phyloP scores from a whole-genome alignment of 2,329 filamentous ascomycete species.

The Clonostachys rhizophaga region DNA sequence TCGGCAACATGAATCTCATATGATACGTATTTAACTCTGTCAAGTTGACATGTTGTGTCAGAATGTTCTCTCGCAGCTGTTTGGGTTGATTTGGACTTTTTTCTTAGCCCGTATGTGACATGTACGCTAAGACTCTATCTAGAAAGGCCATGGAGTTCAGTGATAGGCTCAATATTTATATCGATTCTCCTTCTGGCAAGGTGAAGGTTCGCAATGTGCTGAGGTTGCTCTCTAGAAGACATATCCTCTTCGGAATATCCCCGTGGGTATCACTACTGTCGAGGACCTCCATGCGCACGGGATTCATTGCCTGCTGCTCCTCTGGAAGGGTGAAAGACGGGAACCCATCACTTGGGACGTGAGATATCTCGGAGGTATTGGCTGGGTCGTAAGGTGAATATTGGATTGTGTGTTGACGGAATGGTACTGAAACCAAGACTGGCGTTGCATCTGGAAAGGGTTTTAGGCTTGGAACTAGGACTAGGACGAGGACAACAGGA shows the following conservation, averaged over 20 bases:
- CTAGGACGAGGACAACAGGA: too few species aligned
- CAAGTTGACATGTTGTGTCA: too few species aligned
- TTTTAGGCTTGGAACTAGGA: too few species aligned
- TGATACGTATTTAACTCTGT: too few species aligned
- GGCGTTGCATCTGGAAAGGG: too few species aligned
- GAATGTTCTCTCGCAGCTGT: too few species aligned
- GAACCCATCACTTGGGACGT: slow-evolving; percentile 8
- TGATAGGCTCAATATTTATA: too few species aligned
- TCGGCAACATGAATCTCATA: too few species aligned
- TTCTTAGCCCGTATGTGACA: too few species aligned
- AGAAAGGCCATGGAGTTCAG: too few species aligned
- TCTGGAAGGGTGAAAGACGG: slow-evolving; percentile 16
- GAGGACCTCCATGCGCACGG: slow-evolving; percentile 47
- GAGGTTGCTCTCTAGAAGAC: slow-evolving; percentile 42
- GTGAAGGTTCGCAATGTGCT: slow-evolving; percentile 42
- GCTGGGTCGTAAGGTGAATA: slow-evolving; percentile 27
- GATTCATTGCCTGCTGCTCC: slow-evolving; percentile 18
- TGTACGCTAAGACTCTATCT: neutral
- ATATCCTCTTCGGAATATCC: slow-evolving; percentile 42
- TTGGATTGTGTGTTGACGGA: slow-evolving; percentile 12
- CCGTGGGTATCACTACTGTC: slow-evolving; percentile 35
- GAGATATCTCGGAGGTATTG: slow-evolving; percentile 2
- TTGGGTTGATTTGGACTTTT: too few species aligned
- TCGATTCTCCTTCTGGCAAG: slow-evolving; percentile 14
- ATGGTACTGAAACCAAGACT: too few species aligned